Conservation (phyloP, 1,284 basidiomycete genomes). For the Fomitopsis palustris region DNA sequence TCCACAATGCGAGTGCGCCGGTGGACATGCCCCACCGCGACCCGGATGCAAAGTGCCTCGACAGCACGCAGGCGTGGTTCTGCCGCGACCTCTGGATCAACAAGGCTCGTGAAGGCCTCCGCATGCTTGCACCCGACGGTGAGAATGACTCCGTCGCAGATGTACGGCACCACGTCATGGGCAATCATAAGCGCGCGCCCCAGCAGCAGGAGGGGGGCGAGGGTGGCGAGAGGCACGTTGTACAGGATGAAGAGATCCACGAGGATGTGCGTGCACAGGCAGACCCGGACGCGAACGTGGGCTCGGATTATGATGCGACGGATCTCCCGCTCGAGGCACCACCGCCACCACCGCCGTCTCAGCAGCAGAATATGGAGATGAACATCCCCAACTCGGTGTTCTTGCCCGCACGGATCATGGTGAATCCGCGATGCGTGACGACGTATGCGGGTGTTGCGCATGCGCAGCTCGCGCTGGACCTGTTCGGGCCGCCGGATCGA, state of each 20-base stretch:
- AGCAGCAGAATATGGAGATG: slow-evolving; percentile 33
- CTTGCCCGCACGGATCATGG: slow-evolving; percentile 82
- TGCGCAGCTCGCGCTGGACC: slow-evolving; percentile 84
- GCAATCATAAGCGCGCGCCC: slow-evolving; percentile 9
- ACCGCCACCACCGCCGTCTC: slow-evolving; percentile 27
- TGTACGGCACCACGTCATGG: slow-evolving; percentile 18
- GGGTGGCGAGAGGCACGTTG: neutral
- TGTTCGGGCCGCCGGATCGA: slow-evolving; percentile 75
- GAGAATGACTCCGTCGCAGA: slow-evolving; percentile 7
- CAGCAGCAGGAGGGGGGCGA: slow-evolving; percentile 11
- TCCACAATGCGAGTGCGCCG: slow-evolving; percentile 69
- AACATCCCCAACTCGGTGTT: slow-evolving; percentile 88
- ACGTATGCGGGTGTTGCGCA: slow-evolving; percentile 96
- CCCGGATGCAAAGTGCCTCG: slow-evolving; percentile 83
- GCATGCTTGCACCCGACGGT: slow-evolving; percentile 32
- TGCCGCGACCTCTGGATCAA: slow-evolving; percentile 91
- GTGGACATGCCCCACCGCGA: slow-evolving; percentile 56
- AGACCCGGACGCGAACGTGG: slow-evolving; percentile 75
- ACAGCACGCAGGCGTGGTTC: slow-evolving; percentile 94
- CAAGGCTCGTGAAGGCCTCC: slow-evolving; percentile 73
- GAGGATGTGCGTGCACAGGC: slow-evolving; percentile 32
- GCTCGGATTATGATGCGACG: slow-evolving; percentile 85
- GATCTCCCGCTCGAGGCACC: slow-evolving; percentile 39
- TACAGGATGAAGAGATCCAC: slow-evolving; percentile 10
- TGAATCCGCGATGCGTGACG: slow-evolving; percentile 93